Percentiles rank a stretch among this genome's conserved stretches.
Conservation (phyloP, 2,329 filamentous ascomycete genomes). For the Aspergillus neoniger region DNA sequence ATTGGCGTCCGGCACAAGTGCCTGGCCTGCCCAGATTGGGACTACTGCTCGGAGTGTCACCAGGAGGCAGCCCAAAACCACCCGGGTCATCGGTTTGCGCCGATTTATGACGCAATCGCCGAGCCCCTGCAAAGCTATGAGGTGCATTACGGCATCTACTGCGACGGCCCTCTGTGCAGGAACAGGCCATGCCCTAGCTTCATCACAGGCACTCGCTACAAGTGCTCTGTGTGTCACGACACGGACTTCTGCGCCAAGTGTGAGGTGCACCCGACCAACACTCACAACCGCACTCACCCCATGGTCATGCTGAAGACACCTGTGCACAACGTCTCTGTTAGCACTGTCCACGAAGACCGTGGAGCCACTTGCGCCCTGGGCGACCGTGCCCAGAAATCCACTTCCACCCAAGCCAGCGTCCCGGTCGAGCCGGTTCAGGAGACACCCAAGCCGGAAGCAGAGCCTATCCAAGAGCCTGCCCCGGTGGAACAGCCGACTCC, state of each 20-base stretch:
- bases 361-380: slow-evolving; percentile 71
- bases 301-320: slow-evolving; percentile 96
- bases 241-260: slow-evolving; percentile 93
- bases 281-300: slow-evolving; percentile 93
- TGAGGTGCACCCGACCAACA: slow-evolving; percentile 81
- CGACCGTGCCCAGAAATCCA: slow-evolving; percentile 54
- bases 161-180: slow-evolving; percentile 87
- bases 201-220: slow-evolving; percentile 88
- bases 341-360: slow-evolving; percentile 76
- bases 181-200: slow-evolving; percentile 49
- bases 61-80: slow-evolving; percentile 68
- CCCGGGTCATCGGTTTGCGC: slow-evolving; percentile 81
- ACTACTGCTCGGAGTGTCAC: slow-evolving; percentile 82
- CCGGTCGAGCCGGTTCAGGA: slow-evolving; percentile 41
- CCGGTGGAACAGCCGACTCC: slow-evolving; percentile 45
- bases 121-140: slow-evolving; percentile 49
- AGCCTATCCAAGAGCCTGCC: slow-evolving; percentile 25
- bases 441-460: slow-evolving; percentile 5
- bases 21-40: slow-evolving; percentile 94
- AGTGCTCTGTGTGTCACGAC: slow-evolving; percentile 94
- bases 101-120: slow-evolving; percentile 72
- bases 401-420: slow-evolving; percentile 52
- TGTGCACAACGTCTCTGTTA: slow-evolving; percentile 83
- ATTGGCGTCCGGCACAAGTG: slow-evolving; percentile 93
- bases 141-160: slow-evolving; percentile 84